Evolutionary conservation across 257 asterid species (phyloP).

Genomic region (Verbena officinalis): DNA sequence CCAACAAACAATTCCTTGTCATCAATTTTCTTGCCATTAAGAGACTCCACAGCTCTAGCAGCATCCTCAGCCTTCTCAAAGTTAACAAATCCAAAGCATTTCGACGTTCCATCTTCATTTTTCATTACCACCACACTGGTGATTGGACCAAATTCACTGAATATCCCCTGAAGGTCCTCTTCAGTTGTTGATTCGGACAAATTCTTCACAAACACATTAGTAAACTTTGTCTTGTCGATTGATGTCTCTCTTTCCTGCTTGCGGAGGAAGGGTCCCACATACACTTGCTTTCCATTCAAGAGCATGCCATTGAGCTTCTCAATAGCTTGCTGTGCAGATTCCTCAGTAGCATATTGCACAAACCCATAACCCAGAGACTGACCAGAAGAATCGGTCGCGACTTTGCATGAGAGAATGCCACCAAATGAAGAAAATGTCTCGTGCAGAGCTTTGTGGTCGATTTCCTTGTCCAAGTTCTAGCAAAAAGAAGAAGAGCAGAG

Average conservation of each 20-base stretch:
- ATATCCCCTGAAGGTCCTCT: conserved; percentile 64
- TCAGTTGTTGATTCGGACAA: conserved; percentile 73
- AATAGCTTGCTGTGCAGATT: conserved; percentile 83
- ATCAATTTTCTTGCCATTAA: conserved; percentile 71
- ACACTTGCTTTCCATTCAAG: conserved; percentile 85
- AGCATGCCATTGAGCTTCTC: conserved; percentile 89
- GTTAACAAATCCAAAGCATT: conserved; percentile 89
- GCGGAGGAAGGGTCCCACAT: conserved; percentile 82
- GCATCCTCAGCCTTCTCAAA: conserved; percentile 93
- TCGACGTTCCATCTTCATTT: conserved; percentile 83
- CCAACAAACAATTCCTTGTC: conserved; percentile 88
- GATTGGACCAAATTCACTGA: conserved; percentile 70
- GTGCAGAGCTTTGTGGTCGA: conserved; percentile 88
- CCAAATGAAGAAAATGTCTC: conserved; percentile 90
- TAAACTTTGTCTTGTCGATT: conserved; percentile 63
- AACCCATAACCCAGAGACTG: conserved; percentile 89
- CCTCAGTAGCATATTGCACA: conserved; percentile 84
- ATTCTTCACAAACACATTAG: conserved; percentile 87
- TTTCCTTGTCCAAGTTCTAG: conserved; percentile 90
- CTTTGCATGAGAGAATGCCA: conserved; percentile 79
- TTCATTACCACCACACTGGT: conserved; percentile 79
- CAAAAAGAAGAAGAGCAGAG: neutral
- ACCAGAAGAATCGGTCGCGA: conserved; percentile 72
- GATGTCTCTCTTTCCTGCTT: conserved; percentile 86
- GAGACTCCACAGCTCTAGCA: conserved; percentile 79